Evolutionary conservation across 306 rosid species (phyloP), one percentile per base, ranked within the genome.

Genomic region (Mimosa pudica): DNA sequence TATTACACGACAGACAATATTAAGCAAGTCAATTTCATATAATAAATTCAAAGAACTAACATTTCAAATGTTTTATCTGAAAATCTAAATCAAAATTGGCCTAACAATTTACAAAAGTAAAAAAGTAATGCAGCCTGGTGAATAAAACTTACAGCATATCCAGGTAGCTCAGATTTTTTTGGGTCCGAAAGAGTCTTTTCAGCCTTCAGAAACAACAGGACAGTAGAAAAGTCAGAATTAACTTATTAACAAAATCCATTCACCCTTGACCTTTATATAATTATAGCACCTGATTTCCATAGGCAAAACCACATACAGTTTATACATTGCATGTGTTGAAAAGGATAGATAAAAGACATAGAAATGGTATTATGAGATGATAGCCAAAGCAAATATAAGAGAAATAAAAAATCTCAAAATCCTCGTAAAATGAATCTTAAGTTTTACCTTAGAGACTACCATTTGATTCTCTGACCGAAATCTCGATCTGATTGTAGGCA

Each of bases 121-220:
- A 41, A 38, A 82, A 75, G 13, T 55, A 68, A 8, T 30, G 60
- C 51, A 70, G 80, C 16, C 38, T 6, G 36, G 64, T n/a, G 61
- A 66, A 75, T 33, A 51, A 79, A 79, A 84, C 94, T 77, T 84
- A 90, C 94, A 75, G 90, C 92, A 82, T 80, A 90, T 84, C 88
- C 90, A 80, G 94, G 94, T 77, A 90, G 81, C 4, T 90, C 94
- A 20, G 89, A 70, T 85, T 88, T 90, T 88, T 77, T 90, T 5
- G 89, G 24, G 81, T 90, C 90, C 73, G 1, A 49, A 38, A 73
- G 81, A 52, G 80, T 45, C 73, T 70, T 80, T 44, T 86, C 94
- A 64, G 80, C 84, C 94, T 90, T 71, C 57, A 62, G 73, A 67
- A 74, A 72, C 62, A 52, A 42, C 35, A 62, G 4, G 8, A 38